A percentile compares a stretch with the other conserved stretches of the same genome.
Conservation (phyloP, 345 rosid species). For the Populus nigra region DNA sequence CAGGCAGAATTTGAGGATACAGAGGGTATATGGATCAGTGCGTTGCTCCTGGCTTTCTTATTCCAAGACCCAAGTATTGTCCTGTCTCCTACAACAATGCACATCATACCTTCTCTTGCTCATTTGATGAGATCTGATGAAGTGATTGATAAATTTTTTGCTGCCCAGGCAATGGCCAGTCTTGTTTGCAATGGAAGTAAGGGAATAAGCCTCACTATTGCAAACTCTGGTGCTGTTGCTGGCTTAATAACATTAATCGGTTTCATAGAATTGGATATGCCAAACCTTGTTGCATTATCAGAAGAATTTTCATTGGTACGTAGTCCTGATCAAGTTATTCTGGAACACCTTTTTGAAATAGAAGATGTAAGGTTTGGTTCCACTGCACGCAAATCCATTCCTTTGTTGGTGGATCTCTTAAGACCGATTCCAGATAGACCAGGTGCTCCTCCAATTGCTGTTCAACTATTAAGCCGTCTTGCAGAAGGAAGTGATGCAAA, state of each 20-base stretch:
- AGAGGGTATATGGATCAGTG: constrained; percentile 74
- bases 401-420: constrained; percentile 81
- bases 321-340: constrained; percentile 64
- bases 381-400: constrained; percentile 71
- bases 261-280: constrained; percentile 53
- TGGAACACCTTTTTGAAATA: constrained; percentile 66
- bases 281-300: constrained; percentile 51
- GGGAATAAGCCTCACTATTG: constrained; percentile 63
- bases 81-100: constrained; percentile 59
- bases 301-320: constrained; percentile 57
- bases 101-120: constrained; percentile 65
- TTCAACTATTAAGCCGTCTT: constrained; percentile 59
- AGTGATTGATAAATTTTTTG: constrained; percentile 65
- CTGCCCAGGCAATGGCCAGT: constrained; percentile 89
- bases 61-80: constrained; percentile 66
- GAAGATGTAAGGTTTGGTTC: constrained; percentile 79
- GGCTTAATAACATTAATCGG: constrained; percentile 77
- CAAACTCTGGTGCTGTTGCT: constrained; percentile 80
- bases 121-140: constrained; percentile 74
- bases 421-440: constrained; percentile 88
- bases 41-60: constrained; percentile 70
- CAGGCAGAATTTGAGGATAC: constrained; percentile 70
- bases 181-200: constrained; percentile 60
- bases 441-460: constrained; percentile 75
- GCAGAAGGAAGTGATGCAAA: constrained; percentile 73